A percentile compares a stretch with the other conserved stretches of the same genome.
Conservation (phyloP, 805 yeast species). For the Starmerella riodocensis region DNA sequence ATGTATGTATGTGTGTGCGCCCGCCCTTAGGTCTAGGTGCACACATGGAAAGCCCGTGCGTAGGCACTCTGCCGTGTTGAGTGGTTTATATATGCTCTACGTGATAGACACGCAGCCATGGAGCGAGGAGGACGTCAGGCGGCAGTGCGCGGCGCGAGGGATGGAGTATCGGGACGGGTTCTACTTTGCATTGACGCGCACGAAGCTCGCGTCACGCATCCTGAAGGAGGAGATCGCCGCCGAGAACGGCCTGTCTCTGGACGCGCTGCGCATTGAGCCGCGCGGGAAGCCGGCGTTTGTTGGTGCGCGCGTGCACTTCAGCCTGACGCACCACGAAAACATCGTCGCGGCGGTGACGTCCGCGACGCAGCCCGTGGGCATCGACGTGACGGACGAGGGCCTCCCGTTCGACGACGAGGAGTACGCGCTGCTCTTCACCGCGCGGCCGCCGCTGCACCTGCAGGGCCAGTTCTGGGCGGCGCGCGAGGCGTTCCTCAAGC, state of each 20-base stretch:
- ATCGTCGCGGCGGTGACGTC: conserved; percentile 16
- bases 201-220: conserved; percentile 12
- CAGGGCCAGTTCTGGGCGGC: conserved; percentile 21
- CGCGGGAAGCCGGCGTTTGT: conserved; percentile 18
- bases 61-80: too few species aligned
- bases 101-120: conserved; percentile 14
- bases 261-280: neutral
- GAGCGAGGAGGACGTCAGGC: conserved; percentile 8
- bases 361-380: conserved; percentile 14
- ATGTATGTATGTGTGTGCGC: too few species aligned
- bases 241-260: conserved; percentile 3
- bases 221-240: conserved; percentile 11
- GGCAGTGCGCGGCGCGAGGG: conserved; percentile 5
- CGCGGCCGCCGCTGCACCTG: conserved; percentile 1
- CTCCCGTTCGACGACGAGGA: conserved; percentile 13
- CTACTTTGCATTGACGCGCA: conserved; percentile 7
- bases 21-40: too few species aligned
- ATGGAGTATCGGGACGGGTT: conserved; percentile 9
- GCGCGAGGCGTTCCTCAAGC: conserved; percentile 22
- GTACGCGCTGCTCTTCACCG: conserved; percentile 7
- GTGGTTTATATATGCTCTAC: conserved; percentile 11
- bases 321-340: conserved; percentile 16
- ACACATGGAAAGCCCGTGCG: too few species aligned
- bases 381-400: conserved; percentile 16
- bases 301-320: conserved; percentile 10